These are phyloP conservation scores for Amoebophrya sp. DNA, from an alignment of 169 alveolate species.

Conservation along the genomic window DNA sequence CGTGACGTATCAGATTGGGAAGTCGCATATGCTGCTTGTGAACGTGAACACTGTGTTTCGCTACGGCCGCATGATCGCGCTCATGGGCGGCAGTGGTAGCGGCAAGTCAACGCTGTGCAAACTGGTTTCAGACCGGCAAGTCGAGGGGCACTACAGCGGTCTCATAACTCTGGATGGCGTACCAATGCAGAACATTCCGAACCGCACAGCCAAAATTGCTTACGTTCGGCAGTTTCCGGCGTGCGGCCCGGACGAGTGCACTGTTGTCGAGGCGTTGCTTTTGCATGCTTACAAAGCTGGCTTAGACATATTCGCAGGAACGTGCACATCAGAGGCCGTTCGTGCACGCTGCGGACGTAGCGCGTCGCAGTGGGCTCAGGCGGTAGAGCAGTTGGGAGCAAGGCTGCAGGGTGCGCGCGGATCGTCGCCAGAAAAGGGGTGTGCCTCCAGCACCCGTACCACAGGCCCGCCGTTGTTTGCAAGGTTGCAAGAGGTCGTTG, in stretches of 20 bases:
- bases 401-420: too few species aligned
- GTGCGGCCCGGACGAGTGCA: conserved; percentile 11
- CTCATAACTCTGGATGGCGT: background rate
- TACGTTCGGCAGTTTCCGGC: background rate
- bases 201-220: background rate
- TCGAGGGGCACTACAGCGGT: background rate
- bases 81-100: background rate
- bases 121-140: background rate
- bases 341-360: too few species aligned
- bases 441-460: too few species aligned
- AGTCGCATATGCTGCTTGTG: background rate
- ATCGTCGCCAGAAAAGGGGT: too few species aligned
- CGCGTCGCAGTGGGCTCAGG: too few species aligned
- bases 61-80: conserved; percentile 6
- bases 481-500: background rate
- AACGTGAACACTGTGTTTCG: background rate
- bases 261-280: background rate
- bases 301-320: too few species aligned
- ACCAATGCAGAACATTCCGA: background rate
- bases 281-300: conserved; percentile 3
- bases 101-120: background rate
- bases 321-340: too few species aligned
- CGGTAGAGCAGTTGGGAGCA: too few species aligned
- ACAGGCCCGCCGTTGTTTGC: background rate
- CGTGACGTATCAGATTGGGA: background rate